Evolutionary conservation across 345 rosid genomes (phyloP).

Genomic region (Gossypium longicalyx): DNA sequence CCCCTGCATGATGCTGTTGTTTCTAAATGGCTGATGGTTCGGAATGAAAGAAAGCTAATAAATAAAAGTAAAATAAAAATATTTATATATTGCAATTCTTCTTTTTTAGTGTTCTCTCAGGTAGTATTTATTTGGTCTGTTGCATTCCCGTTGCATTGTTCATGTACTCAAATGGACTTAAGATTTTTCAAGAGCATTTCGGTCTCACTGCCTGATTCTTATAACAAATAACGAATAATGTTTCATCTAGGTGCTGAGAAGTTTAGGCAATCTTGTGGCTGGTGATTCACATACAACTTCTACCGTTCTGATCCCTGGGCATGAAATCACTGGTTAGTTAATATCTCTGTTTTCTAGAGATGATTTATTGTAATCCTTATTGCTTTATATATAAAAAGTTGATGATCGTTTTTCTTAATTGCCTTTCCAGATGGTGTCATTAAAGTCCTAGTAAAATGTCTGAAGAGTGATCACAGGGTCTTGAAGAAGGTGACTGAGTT

Average conservation of each 20-base stretch:
- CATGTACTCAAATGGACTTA: not conserved
- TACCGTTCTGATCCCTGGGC: slow-evolving; percentile 53
- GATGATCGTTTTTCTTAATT: slow-evolving; percentile 7
- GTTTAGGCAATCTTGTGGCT: slow-evolving; percentile 89
- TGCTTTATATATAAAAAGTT: slow-evolving; percentile 13
- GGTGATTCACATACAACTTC: slow-evolving; percentile 70
- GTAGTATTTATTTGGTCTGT: slow-evolving; percentile 1
- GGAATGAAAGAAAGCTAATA: slow-evolving; percentile 4
- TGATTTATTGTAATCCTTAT: slow-evolving; percentile 14
- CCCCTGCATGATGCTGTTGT: not conserved
- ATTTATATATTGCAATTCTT: not conserved
- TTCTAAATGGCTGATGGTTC: not conserved
- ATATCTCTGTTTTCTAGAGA: slow-evolving; percentile 13
- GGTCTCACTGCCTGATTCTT: slow-evolving; percentile 16
- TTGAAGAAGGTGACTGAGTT: slow-evolving; percentile 67
- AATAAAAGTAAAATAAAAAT: not conserved
- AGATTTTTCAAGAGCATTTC: not conserved
- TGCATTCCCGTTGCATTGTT: not conserved
- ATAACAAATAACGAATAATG: slow-evolving; percentile 17
- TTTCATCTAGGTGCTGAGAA: slow-evolving; percentile 61
- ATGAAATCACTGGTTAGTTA: slow-evolving; percentile 61
- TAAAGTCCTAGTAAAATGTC: slow-evolving; percentile 69
- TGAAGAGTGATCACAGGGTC: slow-evolving; percentile 87
- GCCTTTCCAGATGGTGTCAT: slow-evolving; percentile 49
- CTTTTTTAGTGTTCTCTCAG: not conserved